A percentile compares a stretch with the other conserved stretches of the same genome.
These are phyloP conservation scores for Gleditsia sinensis DNA, from an alignment of 306 rosid species.

Conservation along the genomic window DNA sequence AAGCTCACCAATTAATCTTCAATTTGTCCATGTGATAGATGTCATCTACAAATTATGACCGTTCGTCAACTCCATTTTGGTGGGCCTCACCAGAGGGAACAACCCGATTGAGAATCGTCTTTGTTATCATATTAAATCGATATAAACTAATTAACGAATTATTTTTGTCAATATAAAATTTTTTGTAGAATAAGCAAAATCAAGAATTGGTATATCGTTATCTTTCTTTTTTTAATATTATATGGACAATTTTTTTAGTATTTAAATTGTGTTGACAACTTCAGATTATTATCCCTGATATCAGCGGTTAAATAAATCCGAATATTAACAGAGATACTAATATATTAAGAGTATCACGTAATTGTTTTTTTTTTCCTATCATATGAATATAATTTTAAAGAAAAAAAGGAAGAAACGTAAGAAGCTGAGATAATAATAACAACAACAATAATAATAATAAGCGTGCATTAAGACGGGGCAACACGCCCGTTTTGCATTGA, in stretches of 20 bases:
- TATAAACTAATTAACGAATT: neutral
- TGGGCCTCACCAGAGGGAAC: constrained; percentile 24
- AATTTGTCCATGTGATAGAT: constrained; percentile 36
- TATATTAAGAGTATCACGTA: too few relatives aligned
- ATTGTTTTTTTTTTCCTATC: too few relatives aligned
- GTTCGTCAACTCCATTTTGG: constrained; percentile 28
- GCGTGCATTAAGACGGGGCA: constrained; percentile 3
- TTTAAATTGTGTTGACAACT: too few relatives aligned
- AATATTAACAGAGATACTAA: neutral
- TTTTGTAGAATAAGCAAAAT: neutral
- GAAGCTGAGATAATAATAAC: too few relatives aligned
- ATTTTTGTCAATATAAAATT: neutral
- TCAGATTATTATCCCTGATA: too few relatives aligned
- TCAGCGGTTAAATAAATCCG: neutral
- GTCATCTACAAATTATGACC: constrained; percentile 29
- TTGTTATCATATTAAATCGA: constrained; percentile 3
- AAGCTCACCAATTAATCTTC: constrained; percentile 33
- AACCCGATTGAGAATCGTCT: constrained; percentile 25
- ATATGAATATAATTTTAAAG: too few relatives aligned
- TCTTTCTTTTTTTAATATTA: neutral
- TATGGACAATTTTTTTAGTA: neutral
- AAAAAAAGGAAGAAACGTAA: neutral
- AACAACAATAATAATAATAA: neutral
- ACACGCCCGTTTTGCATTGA: neutral
- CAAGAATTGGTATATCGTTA: neutral